Percentiles rank a stretch among this genome's conserved stretches.
Conservation (phyloP, 768 basidiomycete genomes). For the Hysterangium stoloniferum region DNA sequence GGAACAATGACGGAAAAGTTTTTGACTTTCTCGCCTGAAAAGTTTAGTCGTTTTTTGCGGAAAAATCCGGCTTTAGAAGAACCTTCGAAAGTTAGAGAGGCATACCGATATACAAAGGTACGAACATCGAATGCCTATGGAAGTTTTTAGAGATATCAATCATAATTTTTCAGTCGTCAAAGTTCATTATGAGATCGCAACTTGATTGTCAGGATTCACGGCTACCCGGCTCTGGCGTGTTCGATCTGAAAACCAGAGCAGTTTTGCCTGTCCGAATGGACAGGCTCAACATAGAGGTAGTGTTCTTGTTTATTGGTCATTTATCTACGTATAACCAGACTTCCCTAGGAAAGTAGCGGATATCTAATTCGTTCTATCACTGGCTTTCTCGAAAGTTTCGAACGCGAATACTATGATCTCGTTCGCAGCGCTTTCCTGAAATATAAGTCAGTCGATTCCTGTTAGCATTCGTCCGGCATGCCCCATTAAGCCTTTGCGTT, state of each 20-base stretch:
- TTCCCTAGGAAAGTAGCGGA: constrained; percentile 63
- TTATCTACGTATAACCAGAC: background rate
- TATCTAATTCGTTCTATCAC: constrained; percentile 61
- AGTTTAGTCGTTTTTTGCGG: constrained; percentile 54
- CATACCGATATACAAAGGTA: constrained; percentile 84
- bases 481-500: background rate
- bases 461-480: background rate
- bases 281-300: constrained; percentile 70
- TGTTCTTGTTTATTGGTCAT: constrained; percentile 6
- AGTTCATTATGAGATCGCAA: constrained; percentile 89
- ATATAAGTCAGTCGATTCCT: constrained; percentile 51
- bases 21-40: constrained; percentile 55
- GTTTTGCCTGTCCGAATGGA: constrained; percentile 80
- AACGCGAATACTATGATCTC: constrained; percentile 91
- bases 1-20: constrained; percentile 87
- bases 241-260: constrained; percentile 95
- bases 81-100: constrained; percentile 46
- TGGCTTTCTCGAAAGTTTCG: constrained; percentile 73
- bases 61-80: constrained; percentile 21
- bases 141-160: too few species aligned
- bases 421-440: constrained; percentile 92
- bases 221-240: constrained; percentile 84
- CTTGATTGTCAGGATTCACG: constrained; percentile 78
- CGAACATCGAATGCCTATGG: constrained; percentile 12
- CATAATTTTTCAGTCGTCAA: constrained; percentile 24